Percentiles rank a stretch among this genome's conserved stretches.
These are phyloP conservation scores for Crithidia fasciculata DNA, from an alignment of 208 protist genomes.

Conservation along the genomic window DNA sequence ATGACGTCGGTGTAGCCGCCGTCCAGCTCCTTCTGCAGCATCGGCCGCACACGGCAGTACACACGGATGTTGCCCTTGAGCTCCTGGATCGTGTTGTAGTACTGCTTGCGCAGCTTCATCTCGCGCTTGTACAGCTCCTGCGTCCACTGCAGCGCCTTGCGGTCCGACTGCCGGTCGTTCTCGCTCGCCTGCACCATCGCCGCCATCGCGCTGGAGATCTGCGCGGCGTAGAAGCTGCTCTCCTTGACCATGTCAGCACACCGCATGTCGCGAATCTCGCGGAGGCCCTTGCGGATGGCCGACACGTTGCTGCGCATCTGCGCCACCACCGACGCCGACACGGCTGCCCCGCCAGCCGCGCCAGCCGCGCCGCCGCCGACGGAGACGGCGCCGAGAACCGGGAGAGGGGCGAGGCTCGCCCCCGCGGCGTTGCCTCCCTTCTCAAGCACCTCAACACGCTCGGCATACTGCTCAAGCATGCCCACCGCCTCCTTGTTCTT, in stretches of 20 bases:
- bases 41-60: slow-evolving; percentile 93
- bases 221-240: slow-evolving; percentile 61
- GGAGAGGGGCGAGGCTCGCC: slow-evolving; percentile 26
- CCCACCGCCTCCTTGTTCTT: slow-evolving; percentile 85
- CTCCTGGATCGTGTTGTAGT: slow-evolving; percentile 94
- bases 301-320: slow-evolving; percentile 73
- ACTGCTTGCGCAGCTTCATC: slow-evolving; percentile 92
- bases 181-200: slow-evolving; percentile 76
- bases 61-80: slow-evolving; percentile 95
- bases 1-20: slow-evolving; percentile 82
- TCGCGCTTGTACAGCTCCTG: slow-evolving; percentile 92
- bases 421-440: slow-evolving; percentile 33
- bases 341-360: slow-evolving; percentile 13
- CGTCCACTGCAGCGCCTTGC: slow-evolving; percentile 84
- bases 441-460: slow-evolving; percentile 64
- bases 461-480: slow-evolving; percentile 70
- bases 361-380: slow-evolving; percentile 3
- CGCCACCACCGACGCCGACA: slow-evolving; percentile 34
- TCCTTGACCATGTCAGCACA: slow-evolving; percentile 73
- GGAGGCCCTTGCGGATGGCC: slow-evolving; percentile 59
- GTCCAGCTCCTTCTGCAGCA: slow-evolving; percentile 80
- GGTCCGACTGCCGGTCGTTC: slow-evolving; percentile 70
- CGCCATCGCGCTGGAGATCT: slow-evolving; percentile 77
- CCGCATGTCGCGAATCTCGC: slow-evolving; percentile 73
- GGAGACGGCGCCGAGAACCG: slow-evolving; percentile 28